Evolutionary conservation across 148 eudicot species (phyloP).

Genomic region (Talinum fruticosum): DNA sequence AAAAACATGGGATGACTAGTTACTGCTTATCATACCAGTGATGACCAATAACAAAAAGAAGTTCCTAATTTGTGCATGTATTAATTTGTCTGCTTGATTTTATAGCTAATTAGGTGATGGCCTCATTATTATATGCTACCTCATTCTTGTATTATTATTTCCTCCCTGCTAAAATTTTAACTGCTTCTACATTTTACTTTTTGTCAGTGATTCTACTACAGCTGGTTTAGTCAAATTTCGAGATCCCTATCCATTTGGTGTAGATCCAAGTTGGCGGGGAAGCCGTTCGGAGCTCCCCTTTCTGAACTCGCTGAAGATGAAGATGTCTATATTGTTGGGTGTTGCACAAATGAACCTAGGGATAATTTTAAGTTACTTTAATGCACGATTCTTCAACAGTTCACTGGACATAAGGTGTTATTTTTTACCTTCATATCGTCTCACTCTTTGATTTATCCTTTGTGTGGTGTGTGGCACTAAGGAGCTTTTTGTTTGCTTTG

Average conservation of each 20-base stretch:
- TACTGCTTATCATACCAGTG: neutral
- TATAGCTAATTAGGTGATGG: neutral
- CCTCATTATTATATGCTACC: neutral
- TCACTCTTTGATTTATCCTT: slow-evolving; percentile 9
- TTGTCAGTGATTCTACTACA: slow-evolving; percentile 65
- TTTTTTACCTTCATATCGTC: slow-evolving; percentile 20
- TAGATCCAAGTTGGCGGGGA: slow-evolving; percentile 99
- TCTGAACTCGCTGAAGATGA: slow-evolving; percentile 94
- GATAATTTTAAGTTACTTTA: slow-evolving; percentile 83
- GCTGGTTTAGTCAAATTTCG: slow-evolving; percentile 74
- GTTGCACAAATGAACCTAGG: slow-evolving; percentile 93
- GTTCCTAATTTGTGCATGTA: neutral
- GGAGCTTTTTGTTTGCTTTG: slow-evolving; percentile 21
- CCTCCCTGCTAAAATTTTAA: neutral
- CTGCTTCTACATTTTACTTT: slow-evolving; percentile 18
- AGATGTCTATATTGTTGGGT: slow-evolving; percentile 97
- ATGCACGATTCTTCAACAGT: slow-evolving; percentile 76
- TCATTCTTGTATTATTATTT: neutral
- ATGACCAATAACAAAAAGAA: neutral
- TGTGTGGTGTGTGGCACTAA: slow-evolving; percentile 10
- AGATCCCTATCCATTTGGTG: slow-evolving; percentile 97
- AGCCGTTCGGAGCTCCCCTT: slow-evolving; percentile 98
- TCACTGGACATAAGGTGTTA: slow-evolving; percentile 79
- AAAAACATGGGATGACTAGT: neutral
- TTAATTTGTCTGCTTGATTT: neutral